Evolutionary conservation across 2,329 filamentous ascomycete genomes (phyloP), one percentile per base, ranked within the genome.

Genomic region (Waltergamsia citrina): DNA sequence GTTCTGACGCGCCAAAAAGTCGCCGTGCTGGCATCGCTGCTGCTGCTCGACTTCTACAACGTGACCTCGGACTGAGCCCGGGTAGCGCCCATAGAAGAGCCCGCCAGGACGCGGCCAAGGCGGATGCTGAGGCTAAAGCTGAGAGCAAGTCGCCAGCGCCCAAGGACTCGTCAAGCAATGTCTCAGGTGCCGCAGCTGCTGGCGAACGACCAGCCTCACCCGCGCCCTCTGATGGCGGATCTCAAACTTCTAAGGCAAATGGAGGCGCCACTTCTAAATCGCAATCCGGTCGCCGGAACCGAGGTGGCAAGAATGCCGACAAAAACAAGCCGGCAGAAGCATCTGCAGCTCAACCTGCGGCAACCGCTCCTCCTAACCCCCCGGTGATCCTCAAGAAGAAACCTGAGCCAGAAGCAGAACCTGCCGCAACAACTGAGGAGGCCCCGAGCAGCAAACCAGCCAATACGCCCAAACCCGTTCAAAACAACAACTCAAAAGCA

Each of bases 1-100:
- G 56, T 11, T 43, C 51, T 14, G 59, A 64, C 4, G 53, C 50
- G 2, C 60, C 67, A 3, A 79, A 75, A 54, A 74, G 65, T 37
- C 70, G 73, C 19, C 64, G 71, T 27, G 69, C 69, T 6, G 72
- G 68, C n/a, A 78, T 80, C 34, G 66, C 74, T 20, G 72, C 74
- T 7, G 76, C 78, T 9, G 76, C 77, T 9, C 68, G 75, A 12
- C 74, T 82, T 34, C 47, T 83, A 14, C 76, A 81, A 50, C 70
- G 78, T 22, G 78, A 83, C 41, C 62, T 81, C 14, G 77, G 77
- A 15, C 63, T 82, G 1, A 78, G 71, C 38, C 72, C 74, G 9
- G 74, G 74, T 24, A 74, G 71, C 44, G 71, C 76, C 11, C 72
- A 78, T 50, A 64, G 77, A 38, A 69, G 71, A 48, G 71, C 72